Evolutionary conservation across 1,139 yeast species (phyloP).

Genomic region (Taiozyma onychis): DNA sequence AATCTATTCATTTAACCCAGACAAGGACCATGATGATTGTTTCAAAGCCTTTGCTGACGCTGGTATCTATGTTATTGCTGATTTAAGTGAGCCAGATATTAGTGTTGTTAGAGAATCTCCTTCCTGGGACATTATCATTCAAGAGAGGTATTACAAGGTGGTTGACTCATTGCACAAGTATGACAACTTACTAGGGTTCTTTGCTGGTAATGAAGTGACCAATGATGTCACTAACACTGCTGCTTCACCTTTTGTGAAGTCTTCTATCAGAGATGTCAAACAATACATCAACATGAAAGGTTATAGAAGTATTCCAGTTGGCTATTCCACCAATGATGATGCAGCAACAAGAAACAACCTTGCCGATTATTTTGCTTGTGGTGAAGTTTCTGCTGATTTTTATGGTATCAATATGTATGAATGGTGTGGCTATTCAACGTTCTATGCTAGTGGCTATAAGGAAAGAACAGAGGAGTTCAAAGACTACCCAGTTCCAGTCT

Average conservation of each 20-base stretch:
- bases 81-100: conserved; percentile 47
- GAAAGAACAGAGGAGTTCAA: conserved; percentile 46
- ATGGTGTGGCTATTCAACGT: conserved; percentile 63
- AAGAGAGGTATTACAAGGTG: conserved; percentile 57
- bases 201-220: conserved; percentile 61
- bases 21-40: conserved; percentile 45
- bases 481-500: conserved; percentile 47
- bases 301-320: conserved; percentile 52
- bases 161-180: conserved; percentile 45
- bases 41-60: conserved; percentile 46
- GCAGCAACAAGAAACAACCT: conserved; percentile 40
- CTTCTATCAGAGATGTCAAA: conserved; percentile 55
- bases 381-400: conserved; percentile 40
- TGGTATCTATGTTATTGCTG: conserved; percentile 53
- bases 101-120: conserved; percentile 48
- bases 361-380: conserved; percentile 48
- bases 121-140: conserved; percentile 50
- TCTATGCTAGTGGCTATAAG: conserved; percentile 48
- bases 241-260: conserved; percentile 57
- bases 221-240: conserved; percentile 42
- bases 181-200: conserved; percentile 47
- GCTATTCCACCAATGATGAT: conserved; percentile 59
- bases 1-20: conserved; percentile 50
- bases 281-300: conserved; percentile 36
- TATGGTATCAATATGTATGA: conserved; percentile 60